Evolutionary conservation across 306 rosid species (phyloP).

Genomic region (Mimosa pudica): DNA sequence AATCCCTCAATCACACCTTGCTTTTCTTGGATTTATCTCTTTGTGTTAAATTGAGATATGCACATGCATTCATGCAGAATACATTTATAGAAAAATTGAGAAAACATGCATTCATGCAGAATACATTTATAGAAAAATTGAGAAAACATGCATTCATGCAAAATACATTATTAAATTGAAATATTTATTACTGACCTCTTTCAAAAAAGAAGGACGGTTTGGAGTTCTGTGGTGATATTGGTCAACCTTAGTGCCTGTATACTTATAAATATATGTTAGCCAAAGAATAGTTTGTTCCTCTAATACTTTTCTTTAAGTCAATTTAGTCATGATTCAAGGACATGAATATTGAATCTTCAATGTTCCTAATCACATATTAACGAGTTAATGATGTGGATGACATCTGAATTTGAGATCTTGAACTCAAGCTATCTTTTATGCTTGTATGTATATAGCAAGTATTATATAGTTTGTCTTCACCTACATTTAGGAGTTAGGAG

Average conservation of each 20-base stretch:
- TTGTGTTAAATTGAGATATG: no score
- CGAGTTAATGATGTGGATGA: neutral
- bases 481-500: neutral
- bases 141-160: no score
- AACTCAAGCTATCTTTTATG: neutral
- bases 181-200: neutral
- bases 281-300: neutral
- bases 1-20: no score
- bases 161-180: no score
- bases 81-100: neutral
- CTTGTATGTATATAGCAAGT: neutral
- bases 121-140: no score
- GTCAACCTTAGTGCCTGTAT: neutral
- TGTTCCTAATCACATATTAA: neutral
- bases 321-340: neutral
- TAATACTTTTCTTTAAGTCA: neutral
- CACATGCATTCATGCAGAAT: neutral
- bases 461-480: neutral
- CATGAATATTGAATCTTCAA: neutral
- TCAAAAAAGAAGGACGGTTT: neutral
- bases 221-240: neutral
- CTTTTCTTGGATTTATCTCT: slow-evolving; percentile 1
- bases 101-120: no score
- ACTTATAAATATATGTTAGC: neutral
- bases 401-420: neutral